Percentiles rank a stretch among this genome's conserved stretches.
These are phyloP conservation scores for Fomitopsis schrenkii DNA, from an alignment of 1,284 basidiomycete genomes.

Conservation along the genomic window DNA sequence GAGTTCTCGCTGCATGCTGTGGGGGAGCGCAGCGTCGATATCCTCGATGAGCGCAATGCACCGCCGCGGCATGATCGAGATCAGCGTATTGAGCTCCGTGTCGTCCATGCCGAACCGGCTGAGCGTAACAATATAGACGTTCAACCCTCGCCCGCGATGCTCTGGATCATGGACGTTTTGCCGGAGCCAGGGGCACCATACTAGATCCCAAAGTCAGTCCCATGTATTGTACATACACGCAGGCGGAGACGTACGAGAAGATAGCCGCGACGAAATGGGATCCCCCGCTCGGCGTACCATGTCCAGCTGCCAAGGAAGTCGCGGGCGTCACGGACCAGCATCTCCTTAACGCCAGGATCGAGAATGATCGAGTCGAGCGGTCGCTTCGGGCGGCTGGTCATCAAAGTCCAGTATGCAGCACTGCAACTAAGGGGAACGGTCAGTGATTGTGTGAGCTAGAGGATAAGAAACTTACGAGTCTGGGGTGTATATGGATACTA, in stretches of 20 bases:
- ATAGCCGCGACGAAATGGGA: conserved; percentile 72
- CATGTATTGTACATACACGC: background rate
- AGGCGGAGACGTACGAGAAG: conserved; percentile 43
- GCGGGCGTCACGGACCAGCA: conserved; percentile 14
- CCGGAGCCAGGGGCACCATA: conserved; percentile 77
- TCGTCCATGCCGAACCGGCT: conserved; percentile 69
- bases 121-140: conserved; percentile 73
- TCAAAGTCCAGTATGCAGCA: conserved; percentile 10
- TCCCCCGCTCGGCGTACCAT: conserved; percentile 52
- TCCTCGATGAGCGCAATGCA: conserved; percentile 81
- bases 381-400: conserved; percentile 13
- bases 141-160: conserved; percentile 71
- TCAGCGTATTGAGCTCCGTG: conserved; percentile 50
- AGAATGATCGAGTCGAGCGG: conserved; percentile 15
- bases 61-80: conserved; percentile 60
- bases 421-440: conserved; percentile 1
- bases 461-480: conserved; percentile 32
- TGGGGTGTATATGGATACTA: conserved; percentile 52
- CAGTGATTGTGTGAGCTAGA: background rate
- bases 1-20: conserved; percentile 9
- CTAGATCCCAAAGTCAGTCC: conserved; percentile 23
- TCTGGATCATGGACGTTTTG: conserved; percentile 73
- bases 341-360: conserved; percentile 16
- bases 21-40: conserved; percentile 70
- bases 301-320: conserved; percentile 17